Evolutionary conservation across 345 rosid genomes (phyloP).

Genomic region (Jatropha curcas): DNA sequence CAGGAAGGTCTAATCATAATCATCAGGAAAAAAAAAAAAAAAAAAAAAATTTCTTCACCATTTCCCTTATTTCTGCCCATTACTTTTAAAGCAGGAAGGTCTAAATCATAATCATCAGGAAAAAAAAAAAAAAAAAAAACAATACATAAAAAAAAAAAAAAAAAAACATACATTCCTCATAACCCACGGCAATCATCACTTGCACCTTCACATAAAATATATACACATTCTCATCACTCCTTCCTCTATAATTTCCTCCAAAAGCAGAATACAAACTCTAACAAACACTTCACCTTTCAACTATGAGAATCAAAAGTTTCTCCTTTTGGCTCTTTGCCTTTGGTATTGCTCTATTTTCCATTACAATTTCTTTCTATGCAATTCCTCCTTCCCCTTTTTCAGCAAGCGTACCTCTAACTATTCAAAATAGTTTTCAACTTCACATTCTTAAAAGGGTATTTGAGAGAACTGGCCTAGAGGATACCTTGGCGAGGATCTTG

Average conservation of each 20-base stretch:
- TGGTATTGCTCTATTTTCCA: conserved; percentile 39
- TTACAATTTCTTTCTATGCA: conserved; percentile 26
- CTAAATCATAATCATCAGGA: conserved; percentile 5
- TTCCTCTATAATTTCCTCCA: neutral
- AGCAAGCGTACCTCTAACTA: neutral
- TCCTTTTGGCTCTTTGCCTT: conserved; percentile 43
- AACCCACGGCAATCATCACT: conserved; percentile 42
- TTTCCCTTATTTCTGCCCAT: neutral
- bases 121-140: neutral
- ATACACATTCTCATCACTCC: neutral
- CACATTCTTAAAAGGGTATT: conserved; percentile 15
- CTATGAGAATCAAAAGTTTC: conserved; percentile 31
- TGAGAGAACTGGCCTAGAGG: conserved; percentile 18
- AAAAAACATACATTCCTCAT: conserved; percentile 36
- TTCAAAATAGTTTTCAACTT: neutral
- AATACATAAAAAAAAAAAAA: conserved; percentile 4
- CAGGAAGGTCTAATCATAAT: neutral
- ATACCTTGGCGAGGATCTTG: conserved; percentile 8
- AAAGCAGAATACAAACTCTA: neutral
- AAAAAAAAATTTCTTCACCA: neutral
- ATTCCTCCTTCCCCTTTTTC: conserved; percentile 16
- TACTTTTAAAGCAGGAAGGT: neutral
- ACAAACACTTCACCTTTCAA: conserved; percentile 1
- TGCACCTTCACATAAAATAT: neutral
- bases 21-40: too few species aligned